Percentiles rank a stretch among this genome's conserved stretches.
These are phyloP conservation scores for Rhazya stricta DNA, from an alignment of 257 asterid species.

Conservation along the genomic window DNA sequence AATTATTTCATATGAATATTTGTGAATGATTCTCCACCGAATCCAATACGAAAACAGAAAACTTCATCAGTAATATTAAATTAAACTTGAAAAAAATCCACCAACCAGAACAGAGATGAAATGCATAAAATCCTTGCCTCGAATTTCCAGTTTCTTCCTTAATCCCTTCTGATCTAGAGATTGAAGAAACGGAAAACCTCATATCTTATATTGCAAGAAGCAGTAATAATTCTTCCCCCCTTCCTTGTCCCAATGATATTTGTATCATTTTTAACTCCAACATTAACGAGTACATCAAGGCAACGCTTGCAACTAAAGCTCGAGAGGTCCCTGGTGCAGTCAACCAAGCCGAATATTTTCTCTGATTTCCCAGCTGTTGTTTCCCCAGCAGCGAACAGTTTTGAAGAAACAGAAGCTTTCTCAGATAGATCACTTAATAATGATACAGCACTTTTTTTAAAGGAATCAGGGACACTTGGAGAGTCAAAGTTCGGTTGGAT, in stretches of 20 bases:
- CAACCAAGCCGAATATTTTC: slow-evolving; percentile 2
- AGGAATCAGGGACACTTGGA: background rate
- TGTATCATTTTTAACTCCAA: background rate
- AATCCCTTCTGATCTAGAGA: too few species aligned
- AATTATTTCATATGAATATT: too few species aligned
- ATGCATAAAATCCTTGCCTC: too few species aligned
- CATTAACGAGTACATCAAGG: background rate
- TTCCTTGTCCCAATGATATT: background rate
- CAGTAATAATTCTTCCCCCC: slow-evolving; percentile 5
- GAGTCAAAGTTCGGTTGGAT: background rate
- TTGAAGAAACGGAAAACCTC: slow-evolving; percentile 9
- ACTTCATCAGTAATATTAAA: too few species aligned
- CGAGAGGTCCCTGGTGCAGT: slow-evolving; percentile 17
- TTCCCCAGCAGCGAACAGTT: slow-evolving; percentile 9
- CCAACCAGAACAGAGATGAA: too few species aligned
- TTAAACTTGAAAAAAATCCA: too few species aligned
- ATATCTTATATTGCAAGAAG: slow-evolving; percentile 6
- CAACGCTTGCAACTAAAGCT: slow-evolving; percentile 1
- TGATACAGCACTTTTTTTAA: background rate
- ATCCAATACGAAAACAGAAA: too few species aligned
- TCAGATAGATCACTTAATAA: background rate
- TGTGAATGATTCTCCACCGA: too few species aligned
- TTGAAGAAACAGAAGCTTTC: background rate
- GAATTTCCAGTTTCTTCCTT: too few species aligned
- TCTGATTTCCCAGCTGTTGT: background rate